Evolutionary conservation across 805 yeast genomes (phyloP).

Genomic region (Zygosaccharomyces lentus): DNA sequence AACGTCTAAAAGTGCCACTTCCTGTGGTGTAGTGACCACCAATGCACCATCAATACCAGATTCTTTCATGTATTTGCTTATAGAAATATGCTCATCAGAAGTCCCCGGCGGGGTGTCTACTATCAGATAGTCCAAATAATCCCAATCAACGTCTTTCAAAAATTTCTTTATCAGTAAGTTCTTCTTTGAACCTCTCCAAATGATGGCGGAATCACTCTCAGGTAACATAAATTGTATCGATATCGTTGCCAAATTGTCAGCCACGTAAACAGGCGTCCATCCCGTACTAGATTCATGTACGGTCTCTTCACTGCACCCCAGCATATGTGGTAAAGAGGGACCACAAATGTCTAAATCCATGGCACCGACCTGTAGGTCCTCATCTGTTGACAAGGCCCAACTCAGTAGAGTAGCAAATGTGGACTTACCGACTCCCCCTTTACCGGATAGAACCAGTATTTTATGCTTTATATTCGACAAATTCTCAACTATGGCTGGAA

Average conservation of each 20-base stretch:
- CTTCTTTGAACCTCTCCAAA: constrained; percentile 97
- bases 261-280: constrained; percentile 95
- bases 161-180: constrained; percentile 90
- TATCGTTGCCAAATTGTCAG: constrained; percentile 93
- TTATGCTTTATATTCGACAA: constrained; percentile 69
- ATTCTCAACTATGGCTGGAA: constrained; percentile 67
- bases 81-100: constrained; percentile 91
- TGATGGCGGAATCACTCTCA: constrained; percentile 85
- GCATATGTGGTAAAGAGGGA: constrained; percentile 91
- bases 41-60: constrained; percentile 94
- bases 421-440: constrained; percentile 97
- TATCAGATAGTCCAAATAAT: constrained; percentile 70
- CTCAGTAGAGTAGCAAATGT: constrained; percentile 94
- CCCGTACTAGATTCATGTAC: constrained; percentile 89
- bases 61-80: constrained; percentile 81
- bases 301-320: constrained; percentile 83
- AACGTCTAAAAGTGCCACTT: constrained; percentile 90
- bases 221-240: constrained; percentile 94
- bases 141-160: constrained; percentile 91
- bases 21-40: constrained; percentile 95
- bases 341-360: constrained; percentile 98
- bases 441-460: constrained; percentile 74
- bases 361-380: constrained; percentile 82
- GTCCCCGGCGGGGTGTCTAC: constrained; percentile 99
- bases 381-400: constrained; percentile 89